Evolutionary conservation across 169 alveolate species (phyloP).

Genomic region (Cryptosporidium parvum): DNA sequence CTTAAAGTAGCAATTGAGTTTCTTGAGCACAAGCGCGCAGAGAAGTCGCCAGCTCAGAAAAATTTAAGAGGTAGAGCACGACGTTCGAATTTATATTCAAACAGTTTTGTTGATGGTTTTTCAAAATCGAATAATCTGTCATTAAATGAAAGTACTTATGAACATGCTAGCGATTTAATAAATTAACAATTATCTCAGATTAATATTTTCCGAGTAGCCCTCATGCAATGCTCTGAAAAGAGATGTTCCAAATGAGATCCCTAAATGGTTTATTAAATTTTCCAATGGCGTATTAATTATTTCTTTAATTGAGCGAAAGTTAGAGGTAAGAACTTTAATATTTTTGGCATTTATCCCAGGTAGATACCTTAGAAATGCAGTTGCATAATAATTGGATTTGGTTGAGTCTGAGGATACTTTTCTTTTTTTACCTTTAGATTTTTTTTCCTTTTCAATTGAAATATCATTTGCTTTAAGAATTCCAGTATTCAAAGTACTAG

Average conservation of each 20-base stretch:
- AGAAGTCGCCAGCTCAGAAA: slow-evolving; percentile 30
- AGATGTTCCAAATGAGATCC: slow-evolving; percentile 59
- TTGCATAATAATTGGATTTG: slow-evolving; percentile 63
- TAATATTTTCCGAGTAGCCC: slow-evolving; percentile 14
- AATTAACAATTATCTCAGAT: not conserved
- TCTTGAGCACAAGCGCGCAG: slow-evolving; percentile 73
- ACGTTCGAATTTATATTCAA: slow-evolving; percentile 29
- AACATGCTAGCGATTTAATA: slow-evolving; percentile 12
- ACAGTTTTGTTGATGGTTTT: not conserved
- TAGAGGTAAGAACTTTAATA: slow-evolving; percentile 38
- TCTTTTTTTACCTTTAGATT: slow-evolving; percentile 16
- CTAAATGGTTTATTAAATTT: slow-evolving; percentile 13
- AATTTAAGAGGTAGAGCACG: slow-evolving; percentile 20
- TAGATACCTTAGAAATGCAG: slow-evolving; percentile 34
- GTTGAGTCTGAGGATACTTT: slow-evolving; percentile 29
- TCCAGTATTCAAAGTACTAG: slow-evolving; percentile 21
- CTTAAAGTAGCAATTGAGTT: slow-evolving; percentile 66
- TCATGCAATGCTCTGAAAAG: slow-evolving; percentile 55
- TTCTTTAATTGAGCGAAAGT: slow-evolving; percentile 45
- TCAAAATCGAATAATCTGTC: slow-evolving; percentile 21
- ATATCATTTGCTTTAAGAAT: slow-evolving; percentile 17
- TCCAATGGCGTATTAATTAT: slow-evolving; percentile 45
- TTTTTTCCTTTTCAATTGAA: not conserved
- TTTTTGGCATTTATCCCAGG: slow-evolving; percentile 70
- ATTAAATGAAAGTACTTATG: not conserved